Evolutionary conservation across 257 asterid genomes (phyloP), one percentile per base, ranked within the genome.

Genomic region (Salvia miltiorrhiza): DNA sequence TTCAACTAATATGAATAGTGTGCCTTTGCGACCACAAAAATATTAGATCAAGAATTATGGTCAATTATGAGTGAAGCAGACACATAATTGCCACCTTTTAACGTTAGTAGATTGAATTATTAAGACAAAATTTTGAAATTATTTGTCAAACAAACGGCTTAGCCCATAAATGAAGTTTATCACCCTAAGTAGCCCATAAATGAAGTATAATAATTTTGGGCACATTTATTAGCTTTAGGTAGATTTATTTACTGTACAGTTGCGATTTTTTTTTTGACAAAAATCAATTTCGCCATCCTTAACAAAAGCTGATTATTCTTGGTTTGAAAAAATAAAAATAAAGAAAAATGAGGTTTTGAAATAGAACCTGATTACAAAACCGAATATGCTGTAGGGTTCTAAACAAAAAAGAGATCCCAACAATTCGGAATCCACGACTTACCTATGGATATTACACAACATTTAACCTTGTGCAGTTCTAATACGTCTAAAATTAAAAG

Each of bases 21-120:
- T 19, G 24, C 33, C 28, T 20, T 57, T 45, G 73, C 77, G 73
- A 71, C 77, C 80, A 65, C 77, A 9, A n/a, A 37, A 43, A 30
- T 17, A 65, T n/a, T 71, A 65, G 65, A 65, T 58, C 28, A 57
- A 28, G 43, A 63, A 44, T 56, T 28, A 76, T 74, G 40, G 37
- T 43, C 71, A 19, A 69, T 75, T 68, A 52, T 75, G 58, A 61
- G 41, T 57, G 8, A 24, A 44, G 24, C 39, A 52, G 57, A 28
- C 5, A 21, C 33, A 32, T 69, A 33, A 41, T 23, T 62, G 76
- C 17, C 35, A 19, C 24, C 61, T 70, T 71, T 37, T 61, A 62
- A 71, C 63, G n/a, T 35, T 59, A 3, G 17, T 23, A 59, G 43
- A 45, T 44, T 70, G 20, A 41, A 44, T 59, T 47, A 43, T 56